Base-by-base conservation (phyloP, 805 yeast genomes). In the Yamadazyma tumulicola region DNA sequence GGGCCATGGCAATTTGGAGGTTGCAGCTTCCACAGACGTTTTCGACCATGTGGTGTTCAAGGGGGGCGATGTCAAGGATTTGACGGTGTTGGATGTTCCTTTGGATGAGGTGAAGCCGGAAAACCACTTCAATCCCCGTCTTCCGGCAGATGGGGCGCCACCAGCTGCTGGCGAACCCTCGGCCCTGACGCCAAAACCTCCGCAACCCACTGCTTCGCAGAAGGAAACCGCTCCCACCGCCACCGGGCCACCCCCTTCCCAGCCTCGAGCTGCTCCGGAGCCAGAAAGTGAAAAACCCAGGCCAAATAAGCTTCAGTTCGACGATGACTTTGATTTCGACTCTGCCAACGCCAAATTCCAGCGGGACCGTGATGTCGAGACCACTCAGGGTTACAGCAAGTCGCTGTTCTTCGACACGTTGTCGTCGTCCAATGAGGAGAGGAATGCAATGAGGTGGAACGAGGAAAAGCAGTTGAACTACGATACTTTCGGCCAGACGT, bases 41-140 rank as follows among this genome's bases (percentile, higher is more conserved):
- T 85, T 77, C 59, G 89, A 85, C 18, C 75, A 74, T 38, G 86
- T 93, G 33, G 85, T 83, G 36, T 84, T 93, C 57, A 77, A 89
- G 48, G 98, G 98, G 24, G 77, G 85, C 17, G 97, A 91, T 50
- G 97, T 93, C 15, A 84, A 85, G 61, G 96, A 85, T 52, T 71
- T 93, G 58, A 78, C 79, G 46, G 93, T 93, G 36, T 70, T 91
- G 51, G 97, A 88, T 43, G 70, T 69, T 23, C 78, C 80, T 4
- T 63, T 80, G 39, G 81, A 78, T 26, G 76, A 76, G 39, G 84
- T 82, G 19, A 69, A 71, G 45, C 82, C 86, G 1, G 74, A 32
- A 18, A n/a, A n/a, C n/a, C n/a, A n/a, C n/a, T n/a, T n/a, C n/a
- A n/a, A n/a, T n/a, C n/a, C n/a, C n/a, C n/a, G n/a, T n/a, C n/a